Base-by-base conservation (phyloP, 768 basidiomycete genomes). In the Coprinellus micaceus region DNA sequence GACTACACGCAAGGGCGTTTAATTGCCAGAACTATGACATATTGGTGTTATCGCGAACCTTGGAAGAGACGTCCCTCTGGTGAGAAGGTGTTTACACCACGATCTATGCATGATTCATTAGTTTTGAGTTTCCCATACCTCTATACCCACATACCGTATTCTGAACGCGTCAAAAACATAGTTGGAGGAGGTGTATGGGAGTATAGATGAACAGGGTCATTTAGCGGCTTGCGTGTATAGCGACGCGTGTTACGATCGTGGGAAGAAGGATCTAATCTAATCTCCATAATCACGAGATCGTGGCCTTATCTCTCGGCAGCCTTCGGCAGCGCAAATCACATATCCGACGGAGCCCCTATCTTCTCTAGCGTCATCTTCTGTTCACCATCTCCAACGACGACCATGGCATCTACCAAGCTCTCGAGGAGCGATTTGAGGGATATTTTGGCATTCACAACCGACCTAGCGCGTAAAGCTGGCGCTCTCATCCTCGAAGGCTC, bases 31-130 rank as follows among this genome's bases (percentile, higher is more conserved):
- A 10, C 26, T 52, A 13, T 19, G 25, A 45, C 52, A 39, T 52
- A 37, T 55, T 53, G 22, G 47, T 39, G 50, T 51, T 36, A 29
- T 19, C 66, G 58, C 76, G 48, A 61, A 95, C 96, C 96, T 86
- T 99, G 96, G 77, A 98, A 99, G 60, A 99, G 75, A 67, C 96
- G 94, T 43, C 96, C 95, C 74, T 98, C 96, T 10, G 96, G 96
- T 17, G 96, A 98, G 79, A 98, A 98, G 61, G 96, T 98, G 78
- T 97, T 98, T 55, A 98, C 94, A 79, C 94, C 95, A 66, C 95
- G 88, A 74, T 98, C 95, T 57, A 45, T 12, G 13, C 17, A 40
- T 13, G 10, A 47, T 24, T 13, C n/a, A 25, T 39, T 40, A 39
- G 33, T 24, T 41, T 43, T 5, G 2, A 22, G 2, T 15, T 11